Conservation (phyloP, 495 filamentous ascomycete species). For the Stereocaulon alpinum region DNA sequence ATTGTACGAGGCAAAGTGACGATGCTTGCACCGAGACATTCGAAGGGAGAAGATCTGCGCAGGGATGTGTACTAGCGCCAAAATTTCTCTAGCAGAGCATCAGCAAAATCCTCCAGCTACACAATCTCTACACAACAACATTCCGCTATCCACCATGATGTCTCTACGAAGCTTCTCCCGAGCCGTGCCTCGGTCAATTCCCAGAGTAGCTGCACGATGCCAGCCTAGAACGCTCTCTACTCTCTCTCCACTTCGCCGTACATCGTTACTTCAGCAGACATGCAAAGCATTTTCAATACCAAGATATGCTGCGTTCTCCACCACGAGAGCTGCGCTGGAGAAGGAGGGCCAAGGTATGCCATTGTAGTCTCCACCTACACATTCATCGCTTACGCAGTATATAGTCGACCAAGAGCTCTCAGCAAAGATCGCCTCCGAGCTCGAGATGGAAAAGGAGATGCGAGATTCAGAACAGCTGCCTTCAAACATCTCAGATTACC, state of each 20-base stretch:
- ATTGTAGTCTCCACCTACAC: neutral
- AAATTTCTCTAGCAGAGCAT: constrained; percentile 6
- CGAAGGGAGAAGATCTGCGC: neutral
- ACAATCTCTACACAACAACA: neutral
- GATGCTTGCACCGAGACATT: neutral
- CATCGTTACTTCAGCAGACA: constrained; percentile 38
- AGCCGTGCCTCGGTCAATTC: constrained; percentile 56
- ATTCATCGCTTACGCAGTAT: constrained; percentile 18
- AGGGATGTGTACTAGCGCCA: constrained; percentile 8
- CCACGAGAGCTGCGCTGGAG: constrained; percentile 46
- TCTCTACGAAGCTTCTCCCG: constrained; percentile 63
- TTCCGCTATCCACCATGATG: constrained; percentile 49
- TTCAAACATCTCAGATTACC: constrained; percentile 56
- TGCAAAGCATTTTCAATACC: constrained; percentile 43
- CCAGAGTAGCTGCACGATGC: constrained; percentile 47
- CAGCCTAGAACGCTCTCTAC: constrained; percentile 41
- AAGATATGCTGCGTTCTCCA: constrained; percentile 63
- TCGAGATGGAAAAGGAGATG: constrained; percentile 49
- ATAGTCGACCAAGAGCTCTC: constrained; percentile 59
- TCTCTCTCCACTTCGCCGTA: constrained; percentile 34
- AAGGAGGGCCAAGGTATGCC: constrained; percentile 47
- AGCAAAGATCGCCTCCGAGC: constrained; percentile 67
- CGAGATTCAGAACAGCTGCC: constrained; percentile 50
- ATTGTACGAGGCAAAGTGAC: constrained; percentile 21
- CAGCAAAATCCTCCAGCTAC: neutral